Conservation (phyloP, 805 yeast species). For the Pichia californica region DNA sequence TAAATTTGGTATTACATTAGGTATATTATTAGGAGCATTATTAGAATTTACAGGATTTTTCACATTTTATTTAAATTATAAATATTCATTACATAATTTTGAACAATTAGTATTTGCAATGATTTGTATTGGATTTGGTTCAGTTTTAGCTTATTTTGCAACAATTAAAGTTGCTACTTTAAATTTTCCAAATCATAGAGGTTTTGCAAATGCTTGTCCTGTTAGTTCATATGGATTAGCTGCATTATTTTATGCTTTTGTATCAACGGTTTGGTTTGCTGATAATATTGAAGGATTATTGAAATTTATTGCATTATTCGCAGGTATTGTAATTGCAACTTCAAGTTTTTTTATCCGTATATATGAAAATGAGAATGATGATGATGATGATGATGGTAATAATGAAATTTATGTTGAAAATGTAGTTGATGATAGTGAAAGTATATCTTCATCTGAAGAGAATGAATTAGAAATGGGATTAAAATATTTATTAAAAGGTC, state of each 20-base stretch:
- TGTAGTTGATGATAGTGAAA: not conserved
- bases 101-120: conserved; percentile 42
- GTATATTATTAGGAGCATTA: conserved; percentile 50
- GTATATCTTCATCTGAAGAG: conserved; percentile 2
- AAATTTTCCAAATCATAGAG: conserved; percentile 66
- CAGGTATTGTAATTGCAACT: conserved; percentile 40
- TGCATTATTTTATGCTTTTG: conserved; percentile 55
- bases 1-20: conserved; percentile 45
- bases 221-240: conserved; percentile 66
- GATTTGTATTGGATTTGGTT: conserved; percentile 56
- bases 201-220: conserved; percentile 63
- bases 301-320: conserved; percentile 45
- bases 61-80: conserved; percentile 42
- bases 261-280: conserved; percentile 47
- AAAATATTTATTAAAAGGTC: conserved; percentile 27
- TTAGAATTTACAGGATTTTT: conserved; percentile 50
- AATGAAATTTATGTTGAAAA: not conserved
- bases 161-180: conserved; percentile 52
- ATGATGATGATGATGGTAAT: conserved; percentile 4
- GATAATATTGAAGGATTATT: conserved; percentile 51
- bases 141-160: conserved; percentile 53
- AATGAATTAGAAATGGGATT: conserved; percentile 19
- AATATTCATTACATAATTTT: conserved; percentile 33
- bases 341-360: conserved; percentile 41
- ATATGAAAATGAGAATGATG: conserved; percentile 23